A percentile compares a stretch with the other conserved stretches of the same genome.
These are phyloP conservation scores for Botryotinia narcissicola DNA, from an alignment of 2,329 filamentous ascomycete species.

Conservation along the genomic window DNA sequence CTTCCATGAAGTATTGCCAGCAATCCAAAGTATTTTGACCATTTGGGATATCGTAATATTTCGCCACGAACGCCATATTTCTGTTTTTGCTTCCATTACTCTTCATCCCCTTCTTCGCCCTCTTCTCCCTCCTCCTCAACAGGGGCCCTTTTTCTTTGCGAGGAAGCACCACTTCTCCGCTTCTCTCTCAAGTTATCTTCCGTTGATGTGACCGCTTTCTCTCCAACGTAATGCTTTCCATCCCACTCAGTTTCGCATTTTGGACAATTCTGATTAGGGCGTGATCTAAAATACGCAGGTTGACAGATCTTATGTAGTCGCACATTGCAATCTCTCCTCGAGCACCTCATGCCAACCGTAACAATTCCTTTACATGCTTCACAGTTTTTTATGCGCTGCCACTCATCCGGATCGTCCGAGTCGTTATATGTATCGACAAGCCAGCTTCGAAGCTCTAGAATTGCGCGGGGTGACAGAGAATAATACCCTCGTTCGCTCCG, in stretches of 20 bases:
- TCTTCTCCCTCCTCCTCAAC: constrained; percentile 25
- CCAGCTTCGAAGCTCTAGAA: constrained; percentile 85
- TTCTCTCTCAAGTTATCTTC: constrained; percentile 37
- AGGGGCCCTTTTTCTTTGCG: constrained; percentile 18
- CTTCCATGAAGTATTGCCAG: not conserved
- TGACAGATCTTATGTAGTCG: constrained; percentile 77
- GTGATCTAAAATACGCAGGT: constrained; percentile 67
- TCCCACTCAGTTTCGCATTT: constrained; percentile 54
- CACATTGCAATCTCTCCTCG: constrained; percentile 62
- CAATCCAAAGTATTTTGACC: not conserved
- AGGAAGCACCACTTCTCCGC: constrained; percentile 32
- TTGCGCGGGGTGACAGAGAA: constrained; percentile 68
- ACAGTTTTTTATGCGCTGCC: constrained; percentile 80
- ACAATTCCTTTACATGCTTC: constrained; percentile 87
- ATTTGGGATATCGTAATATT: constrained; percentile 4
- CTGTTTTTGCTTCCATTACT: not conserved
- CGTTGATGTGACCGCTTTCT: constrained; percentile 37
- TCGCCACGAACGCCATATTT: constrained; percentile 4
- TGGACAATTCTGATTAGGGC: constrained; percentile 59
- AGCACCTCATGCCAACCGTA: constrained; percentile 78
- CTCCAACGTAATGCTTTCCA: constrained; percentile 38
- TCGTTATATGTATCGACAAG: constrained; percentile 90
- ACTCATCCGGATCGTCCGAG: constrained; percentile 55
- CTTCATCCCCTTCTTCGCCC: constrained; percentile 19
- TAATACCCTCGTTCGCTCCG: constrained; percentile 71